A percentile compares a stretch with the other conserved stretches of the same genome.
phyloP scores from a whole-genome alignment of 2,329 filamentous ascomycete genomes.

The Diaporthe nobilis region DNA sequence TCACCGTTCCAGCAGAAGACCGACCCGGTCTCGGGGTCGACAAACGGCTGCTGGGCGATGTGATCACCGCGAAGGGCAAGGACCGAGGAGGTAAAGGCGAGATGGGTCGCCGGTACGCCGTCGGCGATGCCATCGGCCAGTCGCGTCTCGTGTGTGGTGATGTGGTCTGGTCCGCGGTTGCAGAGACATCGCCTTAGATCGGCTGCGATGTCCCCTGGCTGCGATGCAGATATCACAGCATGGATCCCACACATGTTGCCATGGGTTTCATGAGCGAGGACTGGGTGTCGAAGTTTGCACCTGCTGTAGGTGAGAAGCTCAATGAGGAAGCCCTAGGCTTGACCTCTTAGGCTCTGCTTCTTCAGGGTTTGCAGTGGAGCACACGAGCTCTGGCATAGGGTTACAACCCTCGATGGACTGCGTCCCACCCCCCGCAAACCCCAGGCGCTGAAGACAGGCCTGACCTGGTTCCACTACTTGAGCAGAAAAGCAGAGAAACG shows the following conservation, averaged over 20 bases:
- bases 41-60: constrained; percentile 80
- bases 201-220: constrained; percentile 49
- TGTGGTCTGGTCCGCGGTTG: constrained; percentile 73
- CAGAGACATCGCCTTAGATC: constrained; percentile 62
- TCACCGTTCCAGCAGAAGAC: constrained; percentile 98
- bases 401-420: neutral
- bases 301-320: neutral
- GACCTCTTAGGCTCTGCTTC: neutral
- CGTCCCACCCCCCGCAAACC: neutral
- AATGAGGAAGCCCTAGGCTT: neutral
- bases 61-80: constrained; percentile 87
- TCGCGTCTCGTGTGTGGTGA: constrained; percentile 58
- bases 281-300: neutral
- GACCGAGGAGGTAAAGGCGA: constrained; percentile 86
- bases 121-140: constrained; percentile 44
- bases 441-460: too few relatives aligned
- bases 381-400: neutral
- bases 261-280: neutral
- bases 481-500: too few relatives aligned
- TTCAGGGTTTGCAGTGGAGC: constrained; percentile 19
- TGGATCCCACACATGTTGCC: constrained; percentile 73
- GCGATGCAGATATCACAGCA: constrained; percentile 59
- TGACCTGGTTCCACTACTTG: neutral
- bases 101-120: constrained; percentile 53
- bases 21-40: constrained; percentile 68